Evolutionary conservation across 805 yeast genomes (phyloP).

Genomic region (Grigorovia humatica): DNA sequence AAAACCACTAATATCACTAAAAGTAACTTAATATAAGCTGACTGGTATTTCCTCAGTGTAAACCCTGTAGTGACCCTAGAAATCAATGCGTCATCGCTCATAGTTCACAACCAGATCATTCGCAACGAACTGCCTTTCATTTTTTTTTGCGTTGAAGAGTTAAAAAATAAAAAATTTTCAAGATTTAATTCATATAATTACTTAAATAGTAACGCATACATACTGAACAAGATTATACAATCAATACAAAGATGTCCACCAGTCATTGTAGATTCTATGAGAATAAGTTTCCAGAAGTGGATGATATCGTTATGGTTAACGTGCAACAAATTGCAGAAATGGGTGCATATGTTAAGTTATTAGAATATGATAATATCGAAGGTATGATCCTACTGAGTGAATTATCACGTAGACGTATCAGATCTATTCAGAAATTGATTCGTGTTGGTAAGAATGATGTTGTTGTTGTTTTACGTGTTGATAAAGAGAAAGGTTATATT

Average conservation of each 20-base stretch:
- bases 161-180: not conserved
- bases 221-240: not conserved
- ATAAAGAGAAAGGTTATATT: conserved; percentile 96
- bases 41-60: too few relatives aligned
- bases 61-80: too few relatives aligned
- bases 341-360: conserved; percentile 96
- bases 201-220: not conserved
- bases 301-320: conserved; percentile 97
- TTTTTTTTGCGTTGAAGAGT: not conserved
- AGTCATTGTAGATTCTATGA: conserved; percentile 94
- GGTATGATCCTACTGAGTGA: conserved; percentile 97
- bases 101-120: too few relatives aligned
- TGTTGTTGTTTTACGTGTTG: conserved; percentile 95
- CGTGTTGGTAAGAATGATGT: conserved; percentile 98
- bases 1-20: too few relatives aligned
- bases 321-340: conserved; percentile 97
- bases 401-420: conserved; percentile 95
- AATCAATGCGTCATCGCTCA: too few relatives aligned
- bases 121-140: not conserved
- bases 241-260: conserved; percentile 49
- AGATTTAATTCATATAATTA: not conserved
- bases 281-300: conserved; percentile 97
- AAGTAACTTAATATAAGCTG: too few relatives aligned
- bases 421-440: conserved; percentile 93
- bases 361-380: conserved; percentile 96